phyloP scores from a whole-genome alignment of 306 rosid genomes.

The Dicorynia guianensis region DNA sequence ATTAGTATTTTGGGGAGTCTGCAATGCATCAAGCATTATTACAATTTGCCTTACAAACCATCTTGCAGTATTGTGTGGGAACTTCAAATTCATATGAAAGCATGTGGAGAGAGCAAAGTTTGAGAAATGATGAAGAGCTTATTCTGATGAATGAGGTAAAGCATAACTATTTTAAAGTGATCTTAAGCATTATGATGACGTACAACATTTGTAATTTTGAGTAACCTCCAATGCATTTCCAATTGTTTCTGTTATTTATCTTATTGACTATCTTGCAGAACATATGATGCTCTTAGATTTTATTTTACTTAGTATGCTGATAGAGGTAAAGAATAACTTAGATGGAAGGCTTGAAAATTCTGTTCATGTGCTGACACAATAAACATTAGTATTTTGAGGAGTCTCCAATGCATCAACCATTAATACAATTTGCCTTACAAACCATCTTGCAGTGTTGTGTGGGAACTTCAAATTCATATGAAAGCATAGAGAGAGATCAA shows the following conservation, averaged over 20 bases:
- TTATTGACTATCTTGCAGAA: slow-evolving; percentile 4
- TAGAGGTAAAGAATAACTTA: no score
- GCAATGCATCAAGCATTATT: slow-evolving; percentile 23
- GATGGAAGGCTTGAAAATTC: no score
- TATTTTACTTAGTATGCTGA: not conserved
- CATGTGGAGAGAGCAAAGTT: slow-evolving; percentile 32
- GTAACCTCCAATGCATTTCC: not conserved
- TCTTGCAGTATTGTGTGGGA: slow-evolving; percentile 31
- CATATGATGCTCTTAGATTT: not conserved
- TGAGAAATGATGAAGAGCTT: slow-evolving; percentile 38
- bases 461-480: slow-evolving; percentile 33
- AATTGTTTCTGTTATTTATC: not conserved
- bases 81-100: slow-evolving; percentile 35
- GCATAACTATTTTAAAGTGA: slow-evolving; percentile 27
- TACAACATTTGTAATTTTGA: not conserved
- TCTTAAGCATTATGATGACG: slow-evolving; percentile 3
- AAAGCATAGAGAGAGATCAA: slow-evolving; percentile 19
- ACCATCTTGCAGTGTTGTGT: not conserved
- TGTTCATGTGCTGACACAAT: no score
- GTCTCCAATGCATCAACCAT: no score
- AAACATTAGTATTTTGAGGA: no score
- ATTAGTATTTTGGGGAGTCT: not conserved
- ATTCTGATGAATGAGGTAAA: slow-evolving; percentile 56
- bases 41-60: slow-evolving; percentile 24
- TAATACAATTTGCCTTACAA: not conserved